Evolutionary conservation across 2,329 filamentous ascomycete species (phyloP), one percentile per base, ranked within the genome.

Genomic region (Beauveria sp.): DNA sequence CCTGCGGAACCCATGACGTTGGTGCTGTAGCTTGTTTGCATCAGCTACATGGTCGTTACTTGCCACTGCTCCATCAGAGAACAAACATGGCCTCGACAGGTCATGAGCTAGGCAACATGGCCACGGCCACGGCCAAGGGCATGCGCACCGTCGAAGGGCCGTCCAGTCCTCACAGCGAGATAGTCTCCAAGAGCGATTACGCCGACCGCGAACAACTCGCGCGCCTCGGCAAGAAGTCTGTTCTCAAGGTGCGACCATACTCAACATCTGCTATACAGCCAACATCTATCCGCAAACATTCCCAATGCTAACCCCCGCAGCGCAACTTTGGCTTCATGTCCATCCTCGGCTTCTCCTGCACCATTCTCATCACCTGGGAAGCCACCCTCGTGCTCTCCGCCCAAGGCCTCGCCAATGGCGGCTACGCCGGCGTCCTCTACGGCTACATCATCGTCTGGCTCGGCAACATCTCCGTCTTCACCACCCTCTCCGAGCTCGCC

Each of bases 301-400:
- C 18, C 45, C 45, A 24, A 22, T 38, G 18, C 50, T 61, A 31
- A 45, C 31, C 14, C 22, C 16, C 12, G 14, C 43, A 76, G 71
- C 67, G 77, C 58, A 77, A 76, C 65, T 81, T 80, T 64, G 72
- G 74, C 10, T 76, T 77, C 64, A 66, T 77, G 49, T 76, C 75
- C 5, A 79, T 78, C 38, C 71, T 80, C 38, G 77, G 77, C 8
- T 81, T 80, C 64, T 74, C 76, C 2, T 76, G 76, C 61, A 77
- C 79, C 34, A 70, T 79, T 43, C 75, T 79, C 68, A 75, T 75
- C 51, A 80, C 80, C 0, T 83, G 80, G 80, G 80, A 82, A 66
- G 14, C 28, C n/a, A 66, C 64, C 55, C 72, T 72, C 3, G 67
- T 67, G 5, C 61, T 67, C 10, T 69, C 71, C 22, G 57, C 62